Evolutionary conservation across 306 rosid species (phyloP).

Genomic region (Dryas drummondii): DNA sequence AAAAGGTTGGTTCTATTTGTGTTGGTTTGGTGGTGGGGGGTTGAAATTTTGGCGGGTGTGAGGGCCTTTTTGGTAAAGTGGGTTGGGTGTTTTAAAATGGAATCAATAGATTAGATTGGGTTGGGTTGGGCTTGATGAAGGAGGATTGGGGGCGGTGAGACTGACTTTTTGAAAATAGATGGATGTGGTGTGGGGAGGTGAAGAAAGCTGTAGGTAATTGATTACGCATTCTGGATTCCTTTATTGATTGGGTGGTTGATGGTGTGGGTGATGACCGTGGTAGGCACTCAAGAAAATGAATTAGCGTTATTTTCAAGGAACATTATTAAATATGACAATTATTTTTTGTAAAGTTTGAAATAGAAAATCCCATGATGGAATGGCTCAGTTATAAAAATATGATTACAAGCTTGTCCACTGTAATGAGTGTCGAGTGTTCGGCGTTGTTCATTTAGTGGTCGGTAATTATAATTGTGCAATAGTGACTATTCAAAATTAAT

Average conservation of each 20-base stretch:
- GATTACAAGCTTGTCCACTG: too few relatives aligned
- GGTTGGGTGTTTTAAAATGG: background rate
- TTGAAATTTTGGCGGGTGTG: background rate
- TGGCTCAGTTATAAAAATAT: too few relatives aligned
- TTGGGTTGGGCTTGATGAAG: background rate
- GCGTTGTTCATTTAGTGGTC: too few relatives aligned
- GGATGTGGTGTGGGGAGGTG: background rate
- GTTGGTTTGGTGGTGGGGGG: too few relatives aligned
- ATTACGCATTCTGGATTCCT: conserved; percentile 7
- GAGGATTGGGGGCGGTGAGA: conserved; percentile 7
- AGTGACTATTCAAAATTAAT: too few relatives aligned
- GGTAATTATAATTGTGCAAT: too few relatives aligned
- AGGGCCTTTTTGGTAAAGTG: conserved; percentile 28
- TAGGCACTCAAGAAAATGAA: background rate
- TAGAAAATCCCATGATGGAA: too few relatives aligned
- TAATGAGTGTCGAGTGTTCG: too few relatives aligned
- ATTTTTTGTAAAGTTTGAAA: too few relatives aligned
- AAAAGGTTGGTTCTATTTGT: conserved; percentile 27
- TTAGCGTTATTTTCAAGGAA: background rate
- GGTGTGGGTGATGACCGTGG: background rate
- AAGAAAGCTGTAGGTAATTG: conserved; percentile 31
- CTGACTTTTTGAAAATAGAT: background rate
- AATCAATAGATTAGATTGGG: background rate
- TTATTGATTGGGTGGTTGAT: conserved; percentile 12
- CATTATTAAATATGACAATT: too few relatives aligned